A percentile compares a stretch with the other conserved stretches of the same genome.
Conservation (phyloP, 1,139 yeast genomes). For the Tardiomyces digboiensis region DNA sequence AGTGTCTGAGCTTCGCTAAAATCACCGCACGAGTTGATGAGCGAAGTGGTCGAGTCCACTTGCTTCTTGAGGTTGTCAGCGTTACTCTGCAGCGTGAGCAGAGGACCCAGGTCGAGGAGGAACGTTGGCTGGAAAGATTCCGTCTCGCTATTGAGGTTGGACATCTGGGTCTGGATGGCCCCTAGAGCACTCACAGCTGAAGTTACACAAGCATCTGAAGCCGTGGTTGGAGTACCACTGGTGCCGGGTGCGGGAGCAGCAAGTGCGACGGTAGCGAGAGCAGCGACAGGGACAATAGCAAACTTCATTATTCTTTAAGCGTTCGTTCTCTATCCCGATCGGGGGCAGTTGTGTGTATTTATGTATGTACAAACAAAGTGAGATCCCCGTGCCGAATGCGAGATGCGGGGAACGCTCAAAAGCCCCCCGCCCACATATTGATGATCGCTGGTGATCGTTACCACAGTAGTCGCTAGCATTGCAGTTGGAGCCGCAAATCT, state of each 20-base stretch:
- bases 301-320: background rate
- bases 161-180: background rate
- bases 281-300: background rate
- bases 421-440: no score
- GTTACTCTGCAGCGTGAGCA: constrained; percentile 9
- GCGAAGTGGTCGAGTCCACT: constrained; percentile 7
- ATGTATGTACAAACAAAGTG: background rate
- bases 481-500: no score
- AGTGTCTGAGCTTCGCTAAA: constrained; percentile 6
- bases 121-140: constrained; percentile 3
- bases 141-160: constrained; percentile 2
- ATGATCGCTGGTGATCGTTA: no score
- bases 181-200: background rate
- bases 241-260: background rate
- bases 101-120: constrained; percentile 8
- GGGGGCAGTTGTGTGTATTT: background rate
- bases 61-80: constrained; percentile 5
- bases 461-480: no score
- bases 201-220: background rate
- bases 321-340: background rate
- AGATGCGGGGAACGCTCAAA: background rate
- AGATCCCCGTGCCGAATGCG: background rate
- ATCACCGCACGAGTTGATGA: constrained; percentile 3
- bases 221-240: background rate
- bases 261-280: background rate